These are phyloP conservation scores for Castanea crenata DNA, from an alignment of 306 rosid species.

Conservation along the genomic window DNA sequence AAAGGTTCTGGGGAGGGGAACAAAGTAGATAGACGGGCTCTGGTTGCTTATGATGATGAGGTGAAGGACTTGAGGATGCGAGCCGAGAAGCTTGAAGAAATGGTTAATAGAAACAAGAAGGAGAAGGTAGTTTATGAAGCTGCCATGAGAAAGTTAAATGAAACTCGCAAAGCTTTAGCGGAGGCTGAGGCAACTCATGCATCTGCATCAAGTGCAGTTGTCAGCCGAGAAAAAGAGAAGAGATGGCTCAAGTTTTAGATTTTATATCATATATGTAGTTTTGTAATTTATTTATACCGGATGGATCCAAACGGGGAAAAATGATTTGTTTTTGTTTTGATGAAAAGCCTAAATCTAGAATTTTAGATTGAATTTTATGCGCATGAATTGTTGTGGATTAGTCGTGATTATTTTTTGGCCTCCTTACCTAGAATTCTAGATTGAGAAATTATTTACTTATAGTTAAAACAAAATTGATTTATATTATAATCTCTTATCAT, in stretches of 20 bases:
- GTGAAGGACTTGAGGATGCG: constrained; percentile 72
- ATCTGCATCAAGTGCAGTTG: constrained; percentile 81
- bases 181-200: constrained; percentile 72
- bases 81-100: constrained; percentile 82
- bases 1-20: constrained; percentile 59
- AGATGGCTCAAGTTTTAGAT: constrained; percentile 87
- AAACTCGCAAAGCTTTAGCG: constrained; percentile 78
- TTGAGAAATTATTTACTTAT: too few relatives aligned
- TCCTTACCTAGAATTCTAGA: too few relatives aligned
- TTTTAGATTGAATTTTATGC: neutral
- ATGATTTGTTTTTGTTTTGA: too few relatives aligned
- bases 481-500: too few relatives aligned
- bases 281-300: neutral
- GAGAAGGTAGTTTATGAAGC: constrained; percentile 87
- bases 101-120: constrained; percentile 64
- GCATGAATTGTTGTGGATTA: neutral
- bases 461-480: too few relatives aligned
- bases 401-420: neutral
- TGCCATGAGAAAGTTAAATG: constrained; percentile 68
- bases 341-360: too few relatives aligned
- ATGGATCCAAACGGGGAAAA: neutral
- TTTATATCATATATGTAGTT: constrained; percentile 4
- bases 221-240: constrained; percentile 83
- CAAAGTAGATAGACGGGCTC: constrained; percentile 64
- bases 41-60: constrained; percentile 73